phyloP scores from a whole-genome alignment of 1,284 basidiomycete species.

The Tilletia caries region DNA sequence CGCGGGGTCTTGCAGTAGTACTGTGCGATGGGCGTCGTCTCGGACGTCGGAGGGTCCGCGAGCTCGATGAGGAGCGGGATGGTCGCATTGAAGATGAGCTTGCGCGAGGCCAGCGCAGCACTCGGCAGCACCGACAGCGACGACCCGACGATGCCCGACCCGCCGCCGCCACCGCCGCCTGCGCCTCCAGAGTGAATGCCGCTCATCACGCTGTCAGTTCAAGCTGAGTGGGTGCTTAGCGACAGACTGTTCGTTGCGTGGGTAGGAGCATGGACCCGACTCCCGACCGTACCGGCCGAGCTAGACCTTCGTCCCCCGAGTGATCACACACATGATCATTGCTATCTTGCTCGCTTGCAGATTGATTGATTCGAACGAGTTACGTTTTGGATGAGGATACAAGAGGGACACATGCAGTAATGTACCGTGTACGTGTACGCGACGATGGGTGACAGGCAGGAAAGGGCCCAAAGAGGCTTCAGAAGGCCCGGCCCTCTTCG shows the following conservation, averaged over 20 bases:
- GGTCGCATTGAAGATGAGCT: conserved; percentile 10
- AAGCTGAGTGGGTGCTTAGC: too few species aligned
- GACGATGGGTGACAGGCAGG: too few species aligned
- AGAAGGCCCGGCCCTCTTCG: conserved; percentile 34
- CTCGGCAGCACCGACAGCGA: background rate
- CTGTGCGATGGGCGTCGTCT: conserved; percentile 11
- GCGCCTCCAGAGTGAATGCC: background rate
- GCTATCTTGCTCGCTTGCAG: background rate
- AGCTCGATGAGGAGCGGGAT: conserved; percentile 12
- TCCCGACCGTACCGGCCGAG: too few species aligned
- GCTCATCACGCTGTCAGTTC: too few species aligned
- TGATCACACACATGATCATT: background rate
- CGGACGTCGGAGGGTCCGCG: background rate
- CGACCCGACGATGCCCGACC: background rate
- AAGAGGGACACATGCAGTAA: too few species aligned
- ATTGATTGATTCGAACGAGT: background rate
- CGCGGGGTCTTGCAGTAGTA: conserved; percentile 38
- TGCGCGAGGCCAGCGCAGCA: conserved; percentile 6
- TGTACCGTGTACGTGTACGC: too few species aligned
- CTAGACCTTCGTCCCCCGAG: too few species aligned
- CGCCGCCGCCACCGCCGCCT: background rate
- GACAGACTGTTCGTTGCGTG: background rate
- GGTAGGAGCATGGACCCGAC: too few species aligned
- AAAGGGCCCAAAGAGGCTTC: background rate
- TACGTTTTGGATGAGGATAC: background rate